Evolutionary conservation across 2,329 filamentous ascomycete species (phyloP).

Genomic region (Polytolypa hystricis): DNA sequence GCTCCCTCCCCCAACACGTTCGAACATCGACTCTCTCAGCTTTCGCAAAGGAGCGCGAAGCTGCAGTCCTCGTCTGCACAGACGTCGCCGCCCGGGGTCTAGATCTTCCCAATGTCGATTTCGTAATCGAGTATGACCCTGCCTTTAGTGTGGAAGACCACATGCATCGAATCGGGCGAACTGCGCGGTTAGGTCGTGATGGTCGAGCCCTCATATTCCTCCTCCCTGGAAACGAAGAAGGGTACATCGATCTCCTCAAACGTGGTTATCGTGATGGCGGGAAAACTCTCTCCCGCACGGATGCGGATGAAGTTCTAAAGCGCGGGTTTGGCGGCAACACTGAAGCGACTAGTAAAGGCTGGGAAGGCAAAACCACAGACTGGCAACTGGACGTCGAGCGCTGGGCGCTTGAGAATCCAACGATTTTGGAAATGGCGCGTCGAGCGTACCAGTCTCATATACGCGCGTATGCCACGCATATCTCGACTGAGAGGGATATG

Average conservation of each 20-base stretch:
- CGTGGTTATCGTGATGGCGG: conserved; percentile 56
- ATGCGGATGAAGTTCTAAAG: conserved; percentile 55
- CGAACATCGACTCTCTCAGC: conserved; percentile 76
- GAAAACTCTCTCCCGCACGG: conserved; percentile 50
- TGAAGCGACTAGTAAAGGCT: conserved; percentile 38
- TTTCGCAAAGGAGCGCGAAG: conserved; percentile 62
- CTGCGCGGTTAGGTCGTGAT: conserved; percentile 79
- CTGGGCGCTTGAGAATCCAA: conserved; percentile 52
- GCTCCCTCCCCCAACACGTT: conserved; percentile 76
- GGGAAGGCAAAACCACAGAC: conserved; percentile 57
- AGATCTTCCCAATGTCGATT: conserved; percentile 86
- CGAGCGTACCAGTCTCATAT: conserved; percentile 87
- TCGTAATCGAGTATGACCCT: conserved; percentile 93
- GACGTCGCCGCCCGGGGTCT: conserved; percentile 93
- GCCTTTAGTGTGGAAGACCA: conserved; percentile 91
- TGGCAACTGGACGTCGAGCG: conserved; percentile 56
- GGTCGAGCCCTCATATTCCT: conserved; percentile 85
- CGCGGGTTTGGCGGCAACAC: conserved; percentile 48
- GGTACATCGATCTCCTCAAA: conserved; percentile 70
- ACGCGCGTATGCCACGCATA: conserved; percentile 87
- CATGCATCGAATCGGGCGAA: conserved; percentile 86
- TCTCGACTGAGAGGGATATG: conserved; percentile 68
- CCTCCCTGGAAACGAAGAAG: conserved; percentile 81
- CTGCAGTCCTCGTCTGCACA: conserved; percentile 80
- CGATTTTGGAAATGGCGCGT: conserved; percentile 67